Base-by-base conservation (phyloP, 2,329 filamentous ascomycete species). In the Penicillium corylophilum region DNA sequence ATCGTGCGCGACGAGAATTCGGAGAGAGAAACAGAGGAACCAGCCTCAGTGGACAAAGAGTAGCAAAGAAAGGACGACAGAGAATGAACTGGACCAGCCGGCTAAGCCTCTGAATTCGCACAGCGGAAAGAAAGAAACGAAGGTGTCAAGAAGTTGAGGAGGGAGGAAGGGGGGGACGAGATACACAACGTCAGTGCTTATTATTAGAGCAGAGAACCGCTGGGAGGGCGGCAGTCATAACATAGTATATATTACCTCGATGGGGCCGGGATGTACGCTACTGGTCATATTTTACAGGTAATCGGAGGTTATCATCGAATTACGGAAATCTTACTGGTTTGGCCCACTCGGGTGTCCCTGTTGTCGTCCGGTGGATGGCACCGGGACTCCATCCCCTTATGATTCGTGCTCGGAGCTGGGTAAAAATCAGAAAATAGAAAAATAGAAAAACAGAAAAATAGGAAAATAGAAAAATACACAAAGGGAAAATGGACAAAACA, bases 41-140 rank as follows among this genome's bases (percentile, higher is more conserved):
- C 71, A 64, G 71, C 69, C 71, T 72, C 69, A 54, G 51, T 48
- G 45, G 50, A 64, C 54, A 63, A 64, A 63, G 59, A 57, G 54
- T 62, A 63, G 54, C 57, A 64, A 59, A 50, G 56, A 62, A 64
- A 68, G 60, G 60, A 53, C 33, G 53, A 53, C 40, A 57, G 56
- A 62, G 60, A 62, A 56, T 63, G 59, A 65, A 68, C 64, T 66
- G 66, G 69, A 63, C 69, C 69, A 68, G 69, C 69, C 68, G 61
- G 59, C 63, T 61, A 63, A 61, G 59, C 60, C 66, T 67, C 64
- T 65, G 60, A 49, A 52, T 61, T 66, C 68, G 65, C 65, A 66
- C 67, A 68, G 68, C 67, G 70, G 68, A 67, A 67, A 66, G 56
- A 55, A 59, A 64, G 63, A 61, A 60, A 65, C 57, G 60, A 64